These are phyloP conservation scores for Diversispora epigaea DNA, from an alignment of 192 early-diverging fungal species.

Conservation along the genomic window DNA sequence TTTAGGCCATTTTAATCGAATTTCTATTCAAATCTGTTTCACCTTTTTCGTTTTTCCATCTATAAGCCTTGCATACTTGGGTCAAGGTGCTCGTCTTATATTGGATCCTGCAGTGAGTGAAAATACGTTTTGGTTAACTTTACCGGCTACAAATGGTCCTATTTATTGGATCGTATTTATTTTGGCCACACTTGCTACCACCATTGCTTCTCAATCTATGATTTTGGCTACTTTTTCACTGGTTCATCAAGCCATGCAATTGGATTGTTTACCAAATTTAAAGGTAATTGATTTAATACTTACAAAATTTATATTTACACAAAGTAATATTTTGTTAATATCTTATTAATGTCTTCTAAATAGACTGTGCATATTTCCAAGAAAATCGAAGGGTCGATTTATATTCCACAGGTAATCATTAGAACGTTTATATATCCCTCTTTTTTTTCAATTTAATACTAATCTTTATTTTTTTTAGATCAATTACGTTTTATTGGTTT, in stretches of 20 bases:
- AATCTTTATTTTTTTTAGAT: slow-evolving; percentile 12
- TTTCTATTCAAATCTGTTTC: slow-evolving; percentile 50
- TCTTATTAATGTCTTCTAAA: too few species aligned
- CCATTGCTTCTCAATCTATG: slow-evolving; percentile 59
- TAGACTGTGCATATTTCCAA: slow-evolving; percentile 43
- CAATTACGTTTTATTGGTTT: slow-evolving; percentile 49
- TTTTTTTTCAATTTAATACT: not conserved
- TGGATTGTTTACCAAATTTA: slow-evolving; percentile 50
- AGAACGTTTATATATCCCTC: not conserved
- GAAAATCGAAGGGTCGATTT: slow-evolving; percentile 42
- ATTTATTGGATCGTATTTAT: slow-evolving; percentile 48
- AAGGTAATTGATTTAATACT: slow-evolving; percentile 18
- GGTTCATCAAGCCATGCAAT: slow-evolving; percentile 54
- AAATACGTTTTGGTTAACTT: slow-evolving; percentile 13
- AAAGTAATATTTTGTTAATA: not conserved
- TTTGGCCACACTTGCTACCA: slow-evolving; percentile 54
- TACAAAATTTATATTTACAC: not conserved
- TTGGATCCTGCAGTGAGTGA: not conserved
- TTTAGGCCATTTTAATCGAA: slow-evolving; percentile 53
- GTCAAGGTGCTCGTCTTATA: slow-evolving; percentile 40
- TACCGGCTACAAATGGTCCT: not conserved
- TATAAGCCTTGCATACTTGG: slow-evolving; percentile 48
- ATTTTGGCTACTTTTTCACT: slow-evolving; percentile 55
- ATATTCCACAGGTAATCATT: slow-evolving; percentile 44
- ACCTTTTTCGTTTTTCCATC: slow-evolving; percentile 48